Evolutionary conservation across 1,284 basidiomycete species (phyloP).

Genomic region (Puccinia triticina): DNA sequence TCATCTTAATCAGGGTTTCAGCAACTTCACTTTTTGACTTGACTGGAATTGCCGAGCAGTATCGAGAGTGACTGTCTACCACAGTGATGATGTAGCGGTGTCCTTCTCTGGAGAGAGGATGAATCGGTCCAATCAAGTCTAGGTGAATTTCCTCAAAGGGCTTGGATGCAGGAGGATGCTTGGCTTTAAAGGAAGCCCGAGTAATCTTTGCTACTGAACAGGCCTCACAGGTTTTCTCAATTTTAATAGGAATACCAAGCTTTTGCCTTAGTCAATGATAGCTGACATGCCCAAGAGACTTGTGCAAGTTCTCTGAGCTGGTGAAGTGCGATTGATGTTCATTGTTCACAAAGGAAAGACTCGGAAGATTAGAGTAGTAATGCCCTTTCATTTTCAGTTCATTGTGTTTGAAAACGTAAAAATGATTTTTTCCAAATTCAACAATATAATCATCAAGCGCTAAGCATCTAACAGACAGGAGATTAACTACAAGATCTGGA

Average conservation of each 20-base stretch:
- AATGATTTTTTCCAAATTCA: no score
- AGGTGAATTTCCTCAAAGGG: no score
- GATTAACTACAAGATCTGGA: no score
- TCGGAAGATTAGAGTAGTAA: no score
- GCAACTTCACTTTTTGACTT: background rate
- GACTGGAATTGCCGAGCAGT: background rate
- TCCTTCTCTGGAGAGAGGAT: background rate
- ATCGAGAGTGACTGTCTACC: background rate
- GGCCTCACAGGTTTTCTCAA: background rate
- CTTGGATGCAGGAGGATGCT: background rate
- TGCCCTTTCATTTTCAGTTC: no score
- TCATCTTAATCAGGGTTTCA: background rate
- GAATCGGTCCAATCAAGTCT: background rate
- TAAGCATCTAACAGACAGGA: no score
- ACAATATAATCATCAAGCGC: no score
- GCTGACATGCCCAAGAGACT: background rate
- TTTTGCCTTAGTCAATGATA: background rate
- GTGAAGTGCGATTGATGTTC: background rate
- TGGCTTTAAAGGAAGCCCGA: background rate
- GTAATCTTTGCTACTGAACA: background rate
- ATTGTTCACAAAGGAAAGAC: no score
- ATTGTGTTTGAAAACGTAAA: no score
- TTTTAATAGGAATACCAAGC: background rate
- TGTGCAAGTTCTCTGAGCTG: background rate
- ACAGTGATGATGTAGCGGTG: background rate